Conservation (phyloP, 192 early-diverging fungal species). For the Gamsiella multidivaricata region DNA sequence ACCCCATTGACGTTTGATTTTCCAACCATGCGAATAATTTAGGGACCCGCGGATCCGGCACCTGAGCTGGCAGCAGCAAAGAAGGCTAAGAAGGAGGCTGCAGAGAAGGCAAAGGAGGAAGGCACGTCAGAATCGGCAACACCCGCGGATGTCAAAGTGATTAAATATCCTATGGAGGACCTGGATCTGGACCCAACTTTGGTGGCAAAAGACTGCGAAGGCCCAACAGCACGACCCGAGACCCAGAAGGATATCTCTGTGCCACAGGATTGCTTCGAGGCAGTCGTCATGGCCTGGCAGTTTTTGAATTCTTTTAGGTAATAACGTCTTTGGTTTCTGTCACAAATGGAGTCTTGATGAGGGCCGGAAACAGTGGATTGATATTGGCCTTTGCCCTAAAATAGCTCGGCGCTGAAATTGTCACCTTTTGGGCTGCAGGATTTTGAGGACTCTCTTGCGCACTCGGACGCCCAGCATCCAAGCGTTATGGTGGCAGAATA, state of each 20-base stretch:
- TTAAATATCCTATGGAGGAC: conserved; percentile 90
- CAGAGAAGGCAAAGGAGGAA: conserved; percentile 33
- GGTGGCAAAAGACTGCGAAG: neutral
- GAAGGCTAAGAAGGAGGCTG: conserved; percentile 52
- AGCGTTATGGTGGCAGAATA: conserved; percentile 60
- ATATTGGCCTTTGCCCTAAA: conserved; percentile 49
- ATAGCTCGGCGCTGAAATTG: conserved; percentile 71
- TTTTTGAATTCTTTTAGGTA: conserved; percentile 73
- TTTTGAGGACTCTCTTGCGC: conserved; percentile 74
- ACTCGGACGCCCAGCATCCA: conserved; percentile 42
- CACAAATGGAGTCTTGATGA: too few species aligned
- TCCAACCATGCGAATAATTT: too few species aligned
- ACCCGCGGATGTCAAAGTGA: conserved; percentile 46
- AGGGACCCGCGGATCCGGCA: conserved; percentile 31
- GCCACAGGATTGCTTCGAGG: conserved; percentile 55
- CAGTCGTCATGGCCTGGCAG: conserved; percentile 70
- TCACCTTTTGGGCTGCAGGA: conserved; percentile 81
- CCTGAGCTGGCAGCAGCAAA: conserved; percentile 37
- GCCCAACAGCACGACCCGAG: conserved; percentile 52
- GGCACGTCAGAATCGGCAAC: conserved; percentile 6
- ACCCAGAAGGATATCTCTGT: conserved; percentile 60
- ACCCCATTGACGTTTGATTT: too few species aligned
- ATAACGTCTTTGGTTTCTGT: too few species aligned
- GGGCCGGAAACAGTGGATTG: too few species aligned
- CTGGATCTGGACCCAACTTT: conserved; percentile 68